phyloP scores from a whole-genome alignment of 768 basidiomycete genomes.

The Mycena maculata region DNA sequence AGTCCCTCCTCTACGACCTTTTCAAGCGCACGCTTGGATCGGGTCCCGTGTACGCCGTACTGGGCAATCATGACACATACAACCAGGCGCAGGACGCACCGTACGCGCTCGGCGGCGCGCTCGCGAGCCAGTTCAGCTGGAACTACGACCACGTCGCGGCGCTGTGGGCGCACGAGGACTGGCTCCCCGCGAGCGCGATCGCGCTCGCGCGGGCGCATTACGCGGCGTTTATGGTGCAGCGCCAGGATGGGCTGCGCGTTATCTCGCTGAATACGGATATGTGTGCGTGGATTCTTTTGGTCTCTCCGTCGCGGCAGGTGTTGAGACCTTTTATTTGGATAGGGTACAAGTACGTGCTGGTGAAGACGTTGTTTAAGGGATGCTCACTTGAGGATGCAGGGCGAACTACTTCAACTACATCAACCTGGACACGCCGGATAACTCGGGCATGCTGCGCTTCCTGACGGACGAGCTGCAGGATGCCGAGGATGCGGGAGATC shows the following conservation, averaged over 20 bases:
- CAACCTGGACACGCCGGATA: constrained; percentile 75
- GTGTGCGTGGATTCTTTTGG: constrained; percentile 47
- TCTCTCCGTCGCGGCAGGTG: background rate
- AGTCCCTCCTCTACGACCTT: constrained; percentile 76
- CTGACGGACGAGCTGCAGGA: constrained; percentile 82
- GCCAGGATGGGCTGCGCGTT: constrained; percentile 73
- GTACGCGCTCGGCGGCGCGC: constrained; percentile 62
- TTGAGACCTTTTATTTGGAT: background rate
- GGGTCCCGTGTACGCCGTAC: constrained; percentile 79
- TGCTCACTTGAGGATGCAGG: constrained; percentile 41
- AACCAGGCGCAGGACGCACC: constrained; percentile 74
- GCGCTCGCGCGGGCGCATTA: constrained; percentile 74
- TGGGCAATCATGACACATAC: constrained; percentile 85
- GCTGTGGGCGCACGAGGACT: constrained; percentile 78
- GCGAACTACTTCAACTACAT: constrained; percentile 84
- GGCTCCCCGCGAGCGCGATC: constrained; percentile 71
- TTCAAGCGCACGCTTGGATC: constrained; percentile 56
- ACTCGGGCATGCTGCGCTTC: constrained; percentile 81
- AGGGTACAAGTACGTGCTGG: constrained; percentile 21
- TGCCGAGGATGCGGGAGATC: constrained; percentile 80
- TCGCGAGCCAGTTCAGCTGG: constrained; percentile 77
- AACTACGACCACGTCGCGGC: constrained; percentile 80
- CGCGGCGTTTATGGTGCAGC: constrained; percentile 76
- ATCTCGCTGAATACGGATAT: constrained; percentile 84
- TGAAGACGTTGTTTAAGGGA: background rate